phyloP scores from a whole-genome alignment of 169 alveolate genomes.

The Babesia gibsoni region DNA sequence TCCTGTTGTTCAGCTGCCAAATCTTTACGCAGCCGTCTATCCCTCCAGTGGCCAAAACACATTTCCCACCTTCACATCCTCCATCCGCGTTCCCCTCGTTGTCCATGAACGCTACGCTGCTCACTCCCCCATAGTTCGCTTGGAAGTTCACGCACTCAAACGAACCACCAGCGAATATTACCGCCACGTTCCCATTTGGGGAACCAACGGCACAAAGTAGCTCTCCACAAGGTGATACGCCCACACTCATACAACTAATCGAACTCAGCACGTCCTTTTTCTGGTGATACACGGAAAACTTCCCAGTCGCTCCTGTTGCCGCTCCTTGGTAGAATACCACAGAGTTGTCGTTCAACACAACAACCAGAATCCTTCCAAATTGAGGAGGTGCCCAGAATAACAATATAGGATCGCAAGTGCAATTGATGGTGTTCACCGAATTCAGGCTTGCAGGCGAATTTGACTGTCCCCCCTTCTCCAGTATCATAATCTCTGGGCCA shows the following conservation, averaged over 20 bases:
- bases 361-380: conserved; percentile 20
- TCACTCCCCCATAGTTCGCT: conserved; percentile 55
- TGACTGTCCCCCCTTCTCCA: conserved; percentile 30
- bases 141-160: conserved; percentile 19
- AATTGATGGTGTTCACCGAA: conserved; percentile 10
- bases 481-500: conserved; percentile 41
- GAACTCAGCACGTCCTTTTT: conserved; percentile 27
- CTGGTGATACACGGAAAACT: conserved; percentile 16
- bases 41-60: conserved; percentile 56
- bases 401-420: conserved; percentile 42
- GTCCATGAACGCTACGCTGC: conserved; percentile 10
- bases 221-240: conserved; percentile 39
- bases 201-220: conserved; percentile 57
- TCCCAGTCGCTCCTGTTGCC: conserved; percentile 5
- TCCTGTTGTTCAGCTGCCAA: conserved; percentile 35
- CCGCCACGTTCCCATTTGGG: conserved; percentile 32
- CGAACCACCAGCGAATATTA: conserved; percentile 22
- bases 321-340: conserved; percentile 6
- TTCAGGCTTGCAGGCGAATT: conserved; percentile 5
- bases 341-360: conserved; percentile 49
- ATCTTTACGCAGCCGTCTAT: conserved; percentile 49
- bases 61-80: background rate
- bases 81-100: background rate
- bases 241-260: conserved; percentile 51
- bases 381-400: conserved; percentile 61